These are phyloP conservation scores for Quercus variabilis DNA, from an alignment of 306 rosid genomes.

Conservation along the genomic window DNA sequence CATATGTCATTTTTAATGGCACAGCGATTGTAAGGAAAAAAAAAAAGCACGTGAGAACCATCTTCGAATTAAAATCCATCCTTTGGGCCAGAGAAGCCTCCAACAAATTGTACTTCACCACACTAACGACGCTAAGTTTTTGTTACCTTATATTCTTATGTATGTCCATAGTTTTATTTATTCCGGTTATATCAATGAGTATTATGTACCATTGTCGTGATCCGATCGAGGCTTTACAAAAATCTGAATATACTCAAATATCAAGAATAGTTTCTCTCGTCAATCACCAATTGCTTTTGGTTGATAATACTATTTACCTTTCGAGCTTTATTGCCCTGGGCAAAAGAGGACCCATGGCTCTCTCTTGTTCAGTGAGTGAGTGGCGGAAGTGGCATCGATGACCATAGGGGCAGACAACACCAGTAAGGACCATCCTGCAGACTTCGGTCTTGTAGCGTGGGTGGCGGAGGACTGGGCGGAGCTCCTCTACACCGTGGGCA, in stretches of 20 bases:
- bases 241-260: conserved; percentile 12
- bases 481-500: conserved; percentile 84
- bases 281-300: background rate
- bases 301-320: conserved; percentile 21
- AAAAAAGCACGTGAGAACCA: conserved; percentile 17
- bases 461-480: conserved; percentile 89
- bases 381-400: conserved; percentile 98
- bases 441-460: conserved; percentile 95
- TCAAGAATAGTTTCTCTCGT: background rate
- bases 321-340: conserved; percentile 18
- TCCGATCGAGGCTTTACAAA: conserved; percentile 17
- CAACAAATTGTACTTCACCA: background rate
- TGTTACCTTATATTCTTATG: conserved; percentile 11
- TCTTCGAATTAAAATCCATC: conserved; percentile 17
- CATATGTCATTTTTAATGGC: background rate
- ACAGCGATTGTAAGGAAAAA: background rate
- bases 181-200: conserved; percentile 35
- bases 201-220: conserved; percentile 31
- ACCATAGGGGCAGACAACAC: conserved; percentile 73
- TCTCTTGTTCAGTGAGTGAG: conserved; percentile 66
- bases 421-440: conserved; percentile 84
- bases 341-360: conserved; percentile 23
- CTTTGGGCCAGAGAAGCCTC: conserved; percentile 9
- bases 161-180: conserved; percentile 30
- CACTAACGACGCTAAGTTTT: conserved; percentile 26